These are phyloP conservation scores for Gardenia jasminoides DNA, from an alignment of 257 asterid species.

Conservation along the genomic window DNA sequence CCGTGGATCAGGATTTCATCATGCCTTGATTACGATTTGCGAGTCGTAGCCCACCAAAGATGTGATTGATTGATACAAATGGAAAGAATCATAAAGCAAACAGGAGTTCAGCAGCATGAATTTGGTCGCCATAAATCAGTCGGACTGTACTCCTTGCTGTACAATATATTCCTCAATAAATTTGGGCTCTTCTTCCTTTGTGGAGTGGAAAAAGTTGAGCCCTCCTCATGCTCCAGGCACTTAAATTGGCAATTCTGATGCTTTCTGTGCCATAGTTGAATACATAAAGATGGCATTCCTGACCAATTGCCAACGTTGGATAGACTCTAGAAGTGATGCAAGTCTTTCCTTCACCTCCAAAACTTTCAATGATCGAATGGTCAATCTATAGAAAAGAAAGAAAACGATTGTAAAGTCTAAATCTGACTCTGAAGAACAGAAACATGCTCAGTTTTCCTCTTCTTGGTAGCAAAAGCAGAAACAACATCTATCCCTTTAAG, in stretches of 20 bases:
- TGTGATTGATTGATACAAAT: no score
- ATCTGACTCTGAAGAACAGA: no score
- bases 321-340: conserved; percentile 42
- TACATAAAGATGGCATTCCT: conserved; percentile 19
- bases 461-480: no score
- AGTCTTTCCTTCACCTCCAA: conserved; percentile 33
- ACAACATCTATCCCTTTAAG: no score
- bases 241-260: conserved; percentile 18
- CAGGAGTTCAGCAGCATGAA: no score
- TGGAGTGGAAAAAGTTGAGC: conserved; percentile 13
- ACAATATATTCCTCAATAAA: neutral
- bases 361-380: conserved; percentile 40
- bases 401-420: neutral
- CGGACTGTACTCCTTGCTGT: no score
- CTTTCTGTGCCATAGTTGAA: conserved; percentile 34
- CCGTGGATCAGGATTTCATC: no score
- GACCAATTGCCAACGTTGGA: conserved; percentile 24
- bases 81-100: no score
- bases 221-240: conserved; percentile 30
- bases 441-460: no score
- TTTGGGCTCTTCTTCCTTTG: neutral
- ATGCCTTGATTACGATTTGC: no score
- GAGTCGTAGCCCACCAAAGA: no score
- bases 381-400: conserved; percentile 22
- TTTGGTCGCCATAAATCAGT: no score